These are phyloP conservation scores for Salix brachista DNA, from an alignment of 345 rosid genomes.

Conservation along the genomic window DNA sequence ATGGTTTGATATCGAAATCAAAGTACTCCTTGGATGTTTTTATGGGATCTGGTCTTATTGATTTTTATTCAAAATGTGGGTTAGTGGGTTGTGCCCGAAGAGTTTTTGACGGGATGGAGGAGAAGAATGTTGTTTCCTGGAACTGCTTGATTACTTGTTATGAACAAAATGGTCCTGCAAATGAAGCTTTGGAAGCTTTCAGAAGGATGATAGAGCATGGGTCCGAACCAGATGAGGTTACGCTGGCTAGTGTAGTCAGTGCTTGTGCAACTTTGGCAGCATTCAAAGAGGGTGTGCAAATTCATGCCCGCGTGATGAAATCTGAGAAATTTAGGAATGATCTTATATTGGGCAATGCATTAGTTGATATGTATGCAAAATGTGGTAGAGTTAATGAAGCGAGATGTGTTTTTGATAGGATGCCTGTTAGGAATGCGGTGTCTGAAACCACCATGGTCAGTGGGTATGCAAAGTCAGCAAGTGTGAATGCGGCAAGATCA, in stretches of 20 bases:
- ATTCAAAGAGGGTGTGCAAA: constrained; percentile 54
- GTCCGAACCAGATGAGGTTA: constrained; percentile 67
- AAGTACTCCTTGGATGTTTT: constrained; percentile 43
- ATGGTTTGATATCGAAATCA: constrained; percentile 57
- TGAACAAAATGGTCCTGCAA: constrained; percentile 80
- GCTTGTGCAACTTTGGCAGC: constrained; percentile 75
- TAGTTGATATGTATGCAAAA: constrained; percentile 23
- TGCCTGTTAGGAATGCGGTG: constrained; percentile 55
- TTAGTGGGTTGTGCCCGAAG: constrained; percentile 44
- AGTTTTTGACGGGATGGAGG: constrained; percentile 57
- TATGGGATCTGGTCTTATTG: constrained; percentile 79
- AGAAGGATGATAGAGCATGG: constrained; percentile 49
- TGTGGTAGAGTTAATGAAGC: constrained; percentile 39
- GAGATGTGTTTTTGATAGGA: constrained; percentile 59
- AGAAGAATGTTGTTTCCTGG: constrained; percentile 75
- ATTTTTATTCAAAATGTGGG: constrained; percentile 80
- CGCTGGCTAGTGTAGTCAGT: constrained; percentile 73
- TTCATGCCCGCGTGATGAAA: constrained; percentile 59
- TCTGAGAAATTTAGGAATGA: constrained; percentile 55
- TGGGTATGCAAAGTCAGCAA: constrained; percentile 70
- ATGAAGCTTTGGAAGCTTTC: constrained; percentile 58
- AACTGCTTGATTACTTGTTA: constrained; percentile 81
- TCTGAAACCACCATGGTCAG: constrained; percentile 85
- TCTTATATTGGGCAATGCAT: constrained; percentile 58
- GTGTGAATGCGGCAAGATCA: constrained; percentile 60